Evolutionary conservation across 2,329 filamentous ascomycete species (phyloP), one percentile per base, ranked within the genome.

Genomic region (Nemania sp.): DNA sequence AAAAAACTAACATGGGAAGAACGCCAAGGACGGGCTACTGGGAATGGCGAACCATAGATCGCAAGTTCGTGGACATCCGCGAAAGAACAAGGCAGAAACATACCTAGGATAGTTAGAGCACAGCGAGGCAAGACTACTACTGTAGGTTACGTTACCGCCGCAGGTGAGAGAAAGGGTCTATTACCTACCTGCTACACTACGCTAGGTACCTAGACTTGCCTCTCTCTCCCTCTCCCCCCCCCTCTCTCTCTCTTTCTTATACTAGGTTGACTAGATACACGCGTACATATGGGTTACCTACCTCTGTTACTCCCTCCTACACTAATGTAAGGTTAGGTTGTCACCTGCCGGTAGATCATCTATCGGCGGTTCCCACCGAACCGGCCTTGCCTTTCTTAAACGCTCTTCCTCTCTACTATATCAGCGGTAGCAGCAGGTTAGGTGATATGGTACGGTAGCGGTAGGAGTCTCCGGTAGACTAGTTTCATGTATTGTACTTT

Each of bases 401-500:
- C 29, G 22, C 7, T 38, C 35, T 47, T 18, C 55, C 32, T 38
- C 65, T 51, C 3, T 6, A 35, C 15, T 22, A 20, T 32, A 22
- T 35, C 52, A 20, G 29, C 15, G 49, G 49, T 29, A 52, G 49
- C 49, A 52, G 49, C 3, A 52, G 24, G 49, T 52, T 15, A 47
- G 20, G 43, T 15, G 49, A 35, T 32, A 54, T 35, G n/a, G 22
- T 55, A 29, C 11, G 20, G 32, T 58, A 49, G 54, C 15, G 45
- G 38, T 52, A 5, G 54, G 22, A 38, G 47, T 55, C 60, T 51
- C 41, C 27, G 35, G 26, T 1, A 52, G 35, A 55, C 52, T 66
- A 66, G 66, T 51, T 32, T 41, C 45, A 57, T 68, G 62, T 68
- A 58, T 53, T 68, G 66, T 66, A 62, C 62, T 68, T 68, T 66